Percentiles rank a stretch among this genome's conserved stretches.
These are phyloP conservation scores for Pueraria montana DNA, from an alignment of 306 rosid species.

Conservation along the genomic window DNA sequence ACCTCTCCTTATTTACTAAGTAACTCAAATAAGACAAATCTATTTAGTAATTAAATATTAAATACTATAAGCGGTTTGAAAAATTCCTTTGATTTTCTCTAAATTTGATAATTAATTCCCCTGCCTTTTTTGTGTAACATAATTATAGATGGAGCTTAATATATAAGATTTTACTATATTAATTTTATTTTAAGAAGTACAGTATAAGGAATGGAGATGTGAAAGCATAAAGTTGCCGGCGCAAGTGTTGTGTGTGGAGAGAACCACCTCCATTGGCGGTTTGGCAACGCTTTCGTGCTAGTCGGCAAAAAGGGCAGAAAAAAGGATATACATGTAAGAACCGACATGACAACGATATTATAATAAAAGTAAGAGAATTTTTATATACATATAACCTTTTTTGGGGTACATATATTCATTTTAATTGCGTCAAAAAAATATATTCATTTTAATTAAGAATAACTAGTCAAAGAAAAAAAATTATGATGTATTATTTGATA, in stretches of 20 bases:
- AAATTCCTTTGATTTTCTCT: too few species aligned
- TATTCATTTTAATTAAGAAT: neutral
- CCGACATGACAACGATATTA: neutral
- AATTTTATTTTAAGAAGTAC: neutral
- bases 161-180: too few species aligned
- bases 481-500: too few species aligned
- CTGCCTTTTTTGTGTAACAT: too few species aligned
- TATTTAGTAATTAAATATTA: too few species aligned
- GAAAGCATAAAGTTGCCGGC: constrained; percentile 17
- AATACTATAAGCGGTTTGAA: too few species aligned
- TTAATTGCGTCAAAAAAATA: too few species aligned
- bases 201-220: neutral
- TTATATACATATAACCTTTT: neutral
- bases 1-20: constrained; percentile 1
- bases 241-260: constrained; percentile 24
- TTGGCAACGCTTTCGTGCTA: neutral
- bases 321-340: neutral
- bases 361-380: neutral
- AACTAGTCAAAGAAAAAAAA: neutral
- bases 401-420: neutral
- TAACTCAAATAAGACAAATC: neutral
- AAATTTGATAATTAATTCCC: too few species aligned
- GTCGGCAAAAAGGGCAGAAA: neutral
- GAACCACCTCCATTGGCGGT: constrained; percentile 7
- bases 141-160: too few species aligned